phyloP scores from a whole-genome alignment of 495 filamentous ascomycete species.

The Penicillium cosmopolitanum region DNA sequence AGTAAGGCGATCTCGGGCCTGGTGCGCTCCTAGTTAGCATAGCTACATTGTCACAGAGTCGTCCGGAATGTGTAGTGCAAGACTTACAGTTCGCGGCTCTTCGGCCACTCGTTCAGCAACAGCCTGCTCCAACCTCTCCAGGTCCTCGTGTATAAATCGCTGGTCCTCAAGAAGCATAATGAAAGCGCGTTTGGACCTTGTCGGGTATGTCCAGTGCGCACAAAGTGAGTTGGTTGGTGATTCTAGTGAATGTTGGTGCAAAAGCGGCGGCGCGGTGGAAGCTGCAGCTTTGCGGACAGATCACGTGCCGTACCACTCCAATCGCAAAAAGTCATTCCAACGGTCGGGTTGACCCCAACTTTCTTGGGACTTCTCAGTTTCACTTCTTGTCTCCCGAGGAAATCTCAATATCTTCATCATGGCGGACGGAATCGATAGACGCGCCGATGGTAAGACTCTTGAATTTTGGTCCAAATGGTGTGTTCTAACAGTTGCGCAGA shows the following conservation, averaged over 20 bases:
- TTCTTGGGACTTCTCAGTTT: conserved; percentile 7
- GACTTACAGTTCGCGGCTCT: conserved; percentile 82
- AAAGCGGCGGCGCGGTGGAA: conserved; percentile 20
- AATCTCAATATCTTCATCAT: conserved; percentile 51
- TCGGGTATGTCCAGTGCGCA: not conserved
- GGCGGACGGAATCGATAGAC: conserved; percentile 94
- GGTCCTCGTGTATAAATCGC: conserved; percentile 89
- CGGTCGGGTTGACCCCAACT: not conserved
- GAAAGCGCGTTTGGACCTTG: conserved; percentile 8
- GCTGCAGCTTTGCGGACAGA: conserved; percentile 39
- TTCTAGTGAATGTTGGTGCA: conserved; percentile 6
- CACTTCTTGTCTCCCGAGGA: conserved; percentile 14
- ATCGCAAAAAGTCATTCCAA: conserved; percentile 34
- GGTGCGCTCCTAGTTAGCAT: conserved; percentile 32
- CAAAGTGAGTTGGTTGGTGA: not conserved
- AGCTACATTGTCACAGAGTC: not conserved
- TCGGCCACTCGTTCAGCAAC: conserved; percentile 86
- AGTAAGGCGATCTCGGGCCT: conserved; percentile 84
- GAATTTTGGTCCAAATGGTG: conserved; percentile 5
- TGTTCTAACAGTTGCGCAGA: conserved; percentile 54
- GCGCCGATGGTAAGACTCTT: conserved; percentile 66
- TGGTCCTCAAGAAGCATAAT: conserved; percentile 89
- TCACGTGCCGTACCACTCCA: conserved; percentile 38
- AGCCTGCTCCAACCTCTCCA: conserved; percentile 92
- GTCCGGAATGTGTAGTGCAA: not conserved